Conservation (phyloP, 1,284 basidiomycete species). For the Marasmius sp. region DNA sequence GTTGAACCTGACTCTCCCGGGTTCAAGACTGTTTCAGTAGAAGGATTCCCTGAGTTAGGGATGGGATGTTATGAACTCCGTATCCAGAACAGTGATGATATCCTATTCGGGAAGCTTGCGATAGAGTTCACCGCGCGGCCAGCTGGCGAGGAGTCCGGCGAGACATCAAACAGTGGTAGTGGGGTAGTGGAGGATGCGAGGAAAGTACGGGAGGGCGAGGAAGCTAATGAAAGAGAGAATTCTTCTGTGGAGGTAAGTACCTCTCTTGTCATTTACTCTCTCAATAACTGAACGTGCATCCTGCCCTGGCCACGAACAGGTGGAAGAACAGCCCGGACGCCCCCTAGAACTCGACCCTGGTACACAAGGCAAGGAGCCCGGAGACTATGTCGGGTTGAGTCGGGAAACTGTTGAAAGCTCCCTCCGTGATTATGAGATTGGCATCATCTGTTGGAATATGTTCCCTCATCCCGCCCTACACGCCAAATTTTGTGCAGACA, state of each 20-base stretch:
- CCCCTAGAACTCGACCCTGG: neutral
- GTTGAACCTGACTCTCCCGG: neutral
- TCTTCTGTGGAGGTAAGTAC: no score
- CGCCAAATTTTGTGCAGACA: no score
- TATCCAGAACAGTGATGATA: neutral
- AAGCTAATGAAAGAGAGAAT: no score
- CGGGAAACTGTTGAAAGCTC: neutral
- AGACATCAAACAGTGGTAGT: neutral
- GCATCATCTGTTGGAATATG: neutral
- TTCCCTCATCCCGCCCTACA: neutral
- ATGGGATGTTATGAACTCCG: neutral
- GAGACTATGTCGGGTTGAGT: neutral
- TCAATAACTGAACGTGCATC: no score
- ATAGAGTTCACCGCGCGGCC: neutral
- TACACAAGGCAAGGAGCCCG: neutral
- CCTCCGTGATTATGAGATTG: neutral
- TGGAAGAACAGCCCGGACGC: neutral
- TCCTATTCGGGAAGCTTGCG: neutral
- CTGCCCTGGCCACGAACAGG: neutral
- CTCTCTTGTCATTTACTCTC: no score
- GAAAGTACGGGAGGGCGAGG: no score
- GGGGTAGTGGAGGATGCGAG: neutral
- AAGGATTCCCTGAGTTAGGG: neutral
- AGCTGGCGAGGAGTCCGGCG: neutral
- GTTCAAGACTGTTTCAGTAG: neutral